Base-by-base conservation (phyloP, 208 protist species). In the Crithidia brevicula region DNA sequence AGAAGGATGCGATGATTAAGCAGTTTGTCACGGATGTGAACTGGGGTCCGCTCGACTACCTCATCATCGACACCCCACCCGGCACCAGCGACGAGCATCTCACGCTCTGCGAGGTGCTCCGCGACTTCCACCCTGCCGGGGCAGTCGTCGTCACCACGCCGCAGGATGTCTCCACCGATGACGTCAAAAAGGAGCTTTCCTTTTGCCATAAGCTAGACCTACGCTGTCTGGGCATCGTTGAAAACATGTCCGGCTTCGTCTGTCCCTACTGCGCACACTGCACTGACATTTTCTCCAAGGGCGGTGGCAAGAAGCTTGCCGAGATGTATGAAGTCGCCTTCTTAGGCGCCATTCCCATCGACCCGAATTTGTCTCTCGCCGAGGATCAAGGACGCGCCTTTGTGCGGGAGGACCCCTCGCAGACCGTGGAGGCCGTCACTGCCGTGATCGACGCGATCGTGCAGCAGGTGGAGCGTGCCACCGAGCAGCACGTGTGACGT, bases 231-330 rank as follows among this genome's bases (percentile, higher is more conserved):
- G 95, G 95, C 34, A 77, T 98, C 45, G 91, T 98, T 23, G 93
- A 98, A 77, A 98, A 98, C 74, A 98, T 98, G 95, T 93, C 82
- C 1, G 93, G 93, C 31, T 96, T 96, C 54, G 92, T 93, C 31
- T 98, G 95, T 77, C 95, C 95, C 1, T 88, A 97, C 77, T 98
- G 95, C 53, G 82, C 82, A 25, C 87, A 95, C 64, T 93, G 89
- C 74, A 96, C 88, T 4, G 82, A 91, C 64, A 91, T 97, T 31
- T 97, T 97, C 67, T 86, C 87, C 18, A 69, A 59, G 16, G 92
- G 89, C 30, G 95, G 93, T n/a, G 93, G 91, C 9, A 59, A 75
- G 54, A 83, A 82, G 64, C 77, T 96, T 46, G 79, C 88, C 25
- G 67, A 81, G 57, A 75, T 83, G 74, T 95, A 95, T 71, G 86